phyloP scores from a whole-genome alignment of 805 yeast species.

The Kluyveromyces siamensis region DNA sequence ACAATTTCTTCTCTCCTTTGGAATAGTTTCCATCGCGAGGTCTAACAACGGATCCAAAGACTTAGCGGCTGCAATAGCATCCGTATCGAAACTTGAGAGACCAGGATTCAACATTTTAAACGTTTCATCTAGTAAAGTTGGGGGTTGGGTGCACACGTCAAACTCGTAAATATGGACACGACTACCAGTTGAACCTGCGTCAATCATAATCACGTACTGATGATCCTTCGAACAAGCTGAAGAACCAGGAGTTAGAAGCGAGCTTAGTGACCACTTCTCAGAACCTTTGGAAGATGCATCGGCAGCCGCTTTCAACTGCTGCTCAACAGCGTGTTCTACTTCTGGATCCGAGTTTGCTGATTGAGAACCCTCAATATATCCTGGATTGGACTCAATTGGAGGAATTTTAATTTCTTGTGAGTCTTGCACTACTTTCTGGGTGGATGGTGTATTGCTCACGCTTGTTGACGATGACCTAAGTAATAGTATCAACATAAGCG shows the following conservation, averaged over 20 bases:
- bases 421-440: slow-evolving; percentile 9
- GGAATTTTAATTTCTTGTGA: slow-evolving; percentile 12
- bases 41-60: slow-evolving; percentile 78
- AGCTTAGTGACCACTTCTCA: slow-evolving; percentile 5
- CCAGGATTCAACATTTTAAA: slow-evolving; percentile 93
- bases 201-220: slow-evolving; percentile 86
- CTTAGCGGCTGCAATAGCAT: slow-evolving; percentile 77
- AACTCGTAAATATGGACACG: slow-evolving; percentile 91
- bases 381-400: slow-evolving; percentile 19
- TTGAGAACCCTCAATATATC: slow-evolving; percentile 15
- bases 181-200: slow-evolving; percentile 97
- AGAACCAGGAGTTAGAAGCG: slow-evolving; percentile 1
- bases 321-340: slow-evolving; percentile 20
- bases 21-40: slow-evolving; percentile 68
- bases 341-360: slow-evolving; percentile 16
- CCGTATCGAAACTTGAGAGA: slow-evolving; percentile 73
- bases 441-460: slow-evolving; percentile 12
- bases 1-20: slow-evolving; percentile 61
- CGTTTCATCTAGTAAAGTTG: slow-evolving; percentile 66
- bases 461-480: slow-evolving; percentile 35
- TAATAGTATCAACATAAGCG: slow-evolving; percentile 42
- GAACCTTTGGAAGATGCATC: slow-evolving; percentile 2
- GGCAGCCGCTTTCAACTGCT: slow-evolving; percentile 17
- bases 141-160: slow-evolving; percentile 79
- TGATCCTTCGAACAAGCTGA: slow-evolving; percentile 34